Evolutionary conservation across 2,329 filamentous ascomycete species (phyloP), one percentile per base, ranked within the genome.

Genomic region (Clonostachys rosea): DNA sequence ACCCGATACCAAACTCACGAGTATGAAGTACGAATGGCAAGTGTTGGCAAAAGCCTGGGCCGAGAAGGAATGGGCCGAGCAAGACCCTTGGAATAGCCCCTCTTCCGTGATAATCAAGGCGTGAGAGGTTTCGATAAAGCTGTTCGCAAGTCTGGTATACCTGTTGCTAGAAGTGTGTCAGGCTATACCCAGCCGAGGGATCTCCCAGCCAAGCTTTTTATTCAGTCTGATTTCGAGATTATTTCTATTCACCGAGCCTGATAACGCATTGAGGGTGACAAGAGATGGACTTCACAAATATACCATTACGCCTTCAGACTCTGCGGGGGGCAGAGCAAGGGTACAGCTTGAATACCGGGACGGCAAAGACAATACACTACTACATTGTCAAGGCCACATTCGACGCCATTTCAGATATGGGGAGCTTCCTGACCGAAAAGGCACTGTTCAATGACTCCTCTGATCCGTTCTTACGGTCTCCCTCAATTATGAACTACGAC

Each of bases 1-100:
- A 67, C 68, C 0, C 56, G 51, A 9, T 81, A 82, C 54, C 67
- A 63, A 6, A 75, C 71, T 41, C 79, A 83, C 52, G 76, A 72
- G 0, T 84, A 78, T 49, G 79, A 84, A 53, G 79, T 83, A 83
- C 49, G 78, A 81, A 52, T 84, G 78, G 78, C 74, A 81, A 52
- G 68, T 75, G 0, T 66, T 78, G 44, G 74, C 69, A 11, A 67
- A 71, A 47, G 78, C 78, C 0, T 83, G 71, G 61, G 75, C 75
- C 0, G 74, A 81, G 50, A 72, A 71, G 0, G 78, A 83, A 53
- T 84, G 79, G 80, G 67, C 63, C 1, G 55, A 48, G 1, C 63
- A 60, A 1, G 56, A 65, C 3, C 78, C 79, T 0, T 84, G 80
- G 81, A 84, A 83, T 52, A 37, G 59, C 3, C 69, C 78, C 0